A percentile compares a stretch with the other conserved stretches of the same genome.
phyloP scores from a whole-genome alignment of 73 alveolate species.

The Tetrahymena thermophila region DNA sequence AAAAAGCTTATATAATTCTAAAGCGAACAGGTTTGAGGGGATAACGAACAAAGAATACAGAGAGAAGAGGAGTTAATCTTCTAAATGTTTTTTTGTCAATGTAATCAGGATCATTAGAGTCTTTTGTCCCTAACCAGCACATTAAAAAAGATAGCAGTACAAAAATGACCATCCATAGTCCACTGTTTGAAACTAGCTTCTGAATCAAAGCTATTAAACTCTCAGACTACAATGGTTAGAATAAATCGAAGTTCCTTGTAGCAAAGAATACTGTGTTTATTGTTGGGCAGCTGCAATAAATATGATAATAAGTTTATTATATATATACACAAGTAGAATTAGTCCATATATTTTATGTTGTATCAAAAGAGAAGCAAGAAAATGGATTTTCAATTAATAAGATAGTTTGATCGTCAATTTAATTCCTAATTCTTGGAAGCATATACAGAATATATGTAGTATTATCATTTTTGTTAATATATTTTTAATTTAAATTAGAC shows the following conservation, averaged over 20 bases:
- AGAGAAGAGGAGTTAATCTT: background rate
- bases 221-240: background rate
- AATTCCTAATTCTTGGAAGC: background rate
- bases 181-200: background rate
- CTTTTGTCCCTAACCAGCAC: background rate
- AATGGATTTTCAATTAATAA: background rate
- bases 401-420: background rate
- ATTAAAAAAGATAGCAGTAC: background rate
- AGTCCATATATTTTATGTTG: background rate
- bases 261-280: background rate
- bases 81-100: background rate
- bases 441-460: background rate
- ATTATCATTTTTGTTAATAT: background rate
- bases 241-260: background rate
- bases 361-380: background rate
- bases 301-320: background rate
- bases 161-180: background rate
- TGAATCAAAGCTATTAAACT: background rate
- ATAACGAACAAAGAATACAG: background rate
- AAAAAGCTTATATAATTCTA: background rate
- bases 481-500: background rate
- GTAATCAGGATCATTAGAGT: background rate
- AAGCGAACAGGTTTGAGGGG: background rate
- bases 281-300: background rate
- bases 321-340: background rate